These are phyloP conservation scores for Deinandra increscens DNA, from an alignment of 129 eudicot species.

Conservation along the genomic window DNA sequence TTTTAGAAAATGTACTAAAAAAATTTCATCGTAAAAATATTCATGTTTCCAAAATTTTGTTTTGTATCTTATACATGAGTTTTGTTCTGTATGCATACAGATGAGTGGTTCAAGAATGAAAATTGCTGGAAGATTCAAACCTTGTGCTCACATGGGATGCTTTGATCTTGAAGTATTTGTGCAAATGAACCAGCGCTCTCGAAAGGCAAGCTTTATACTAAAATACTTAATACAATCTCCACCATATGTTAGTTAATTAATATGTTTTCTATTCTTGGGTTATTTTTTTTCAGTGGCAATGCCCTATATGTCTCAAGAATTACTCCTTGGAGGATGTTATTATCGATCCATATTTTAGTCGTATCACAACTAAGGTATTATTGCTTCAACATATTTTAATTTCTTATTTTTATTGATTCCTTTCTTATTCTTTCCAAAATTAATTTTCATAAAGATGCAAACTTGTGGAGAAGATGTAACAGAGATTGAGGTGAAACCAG, in stretches of 20 bases:
- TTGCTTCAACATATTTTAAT: neutral
- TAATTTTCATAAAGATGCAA: constrained; percentile 43
- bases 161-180: constrained; percentile 92
- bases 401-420: neutral
- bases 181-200: constrained; percentile 90
- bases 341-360: constrained; percentile 85
- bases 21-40: neutral
- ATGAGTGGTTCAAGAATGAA: constrained; percentile 99
- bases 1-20: neutral
- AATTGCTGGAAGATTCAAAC: constrained; percentile 94
- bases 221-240: neutral
- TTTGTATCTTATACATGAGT: neutral
- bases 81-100: constrained; percentile 37
- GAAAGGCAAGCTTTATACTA: constrained; percentile 68
- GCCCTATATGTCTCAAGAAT: constrained; percentile 93
- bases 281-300: constrained; percentile 77
- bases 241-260: too few species aligned
- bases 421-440: neutral
- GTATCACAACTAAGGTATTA: constrained; percentile 73
- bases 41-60: neutral
- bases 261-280: constrained; percentile 26
- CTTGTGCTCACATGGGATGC: constrained; percentile 95
- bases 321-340: constrained; percentile 80
- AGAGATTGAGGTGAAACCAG: constrained; percentile 89
- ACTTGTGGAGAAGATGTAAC: constrained; percentile 79